These are phyloP conservation scores for Phyllachora maydis DNA, from an alignment of 2,329 filamentous ascomycete species.

Conservation along the genomic window DNA sequence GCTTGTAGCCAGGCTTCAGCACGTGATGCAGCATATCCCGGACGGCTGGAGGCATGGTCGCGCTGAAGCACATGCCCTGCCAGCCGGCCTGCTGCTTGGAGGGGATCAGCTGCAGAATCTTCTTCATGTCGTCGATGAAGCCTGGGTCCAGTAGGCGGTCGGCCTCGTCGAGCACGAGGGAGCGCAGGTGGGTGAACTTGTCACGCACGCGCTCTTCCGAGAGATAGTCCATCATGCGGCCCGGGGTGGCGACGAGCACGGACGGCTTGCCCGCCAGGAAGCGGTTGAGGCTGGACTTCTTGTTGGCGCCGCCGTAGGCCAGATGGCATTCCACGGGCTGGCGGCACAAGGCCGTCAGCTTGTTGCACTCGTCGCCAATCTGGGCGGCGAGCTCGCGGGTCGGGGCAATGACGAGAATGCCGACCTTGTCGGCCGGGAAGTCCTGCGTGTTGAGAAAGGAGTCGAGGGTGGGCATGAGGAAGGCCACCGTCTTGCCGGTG, in stretches of 20 bases:
- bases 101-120: conserved; percentile 54
- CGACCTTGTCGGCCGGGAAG: conserved; percentile 16
- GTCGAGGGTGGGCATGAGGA: conserved; percentile 67
- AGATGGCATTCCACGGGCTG: conserved; percentile 48
- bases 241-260: conserved; percentile 63
- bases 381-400: conserved; percentile 52
- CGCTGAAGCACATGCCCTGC: conserved; percentile 68
- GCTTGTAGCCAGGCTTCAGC: conserved; percentile 53
- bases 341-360: conserved; percentile 33
- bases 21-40: conserved; percentile 53
- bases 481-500: conserved; percentile 72
- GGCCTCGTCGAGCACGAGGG: conserved; percentile 67
- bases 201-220: conserved; percentile 45
- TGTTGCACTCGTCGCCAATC: conserved; percentile 50
- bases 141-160: conserved; percentile 69
- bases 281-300: conserved; percentile 47
- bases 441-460: conserved; percentile 35
- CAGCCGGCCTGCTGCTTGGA: conserved; percentile 33
- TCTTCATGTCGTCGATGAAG: conserved; percentile 59
- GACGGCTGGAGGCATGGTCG: conserved; percentile 54
- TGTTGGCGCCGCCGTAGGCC: conserved; percentile 65
- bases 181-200: conserved; percentile 49
- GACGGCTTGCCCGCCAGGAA: conserved; percentile 50
- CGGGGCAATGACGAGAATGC: conserved; percentile 45
- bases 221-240: conserved; percentile 60